Evolutionary conservation across 139 green algal genomes (phyloP).

Genomic region (Raphidocelis subcapitata): DNA sequence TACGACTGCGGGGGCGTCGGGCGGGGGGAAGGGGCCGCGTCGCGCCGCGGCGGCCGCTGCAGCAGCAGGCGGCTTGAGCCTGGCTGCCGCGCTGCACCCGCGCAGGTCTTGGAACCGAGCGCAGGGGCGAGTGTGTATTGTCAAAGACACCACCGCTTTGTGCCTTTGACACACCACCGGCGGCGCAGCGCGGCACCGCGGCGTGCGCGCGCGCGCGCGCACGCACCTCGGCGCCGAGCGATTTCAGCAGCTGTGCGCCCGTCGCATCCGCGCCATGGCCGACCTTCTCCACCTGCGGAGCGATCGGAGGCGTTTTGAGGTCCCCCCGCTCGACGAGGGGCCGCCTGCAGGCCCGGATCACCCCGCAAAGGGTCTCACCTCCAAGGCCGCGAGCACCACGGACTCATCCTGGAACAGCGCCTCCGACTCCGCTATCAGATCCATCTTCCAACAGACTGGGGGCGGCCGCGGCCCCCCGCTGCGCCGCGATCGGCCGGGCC

Average conservation of each 20-base stretch:
- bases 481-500: too few relatives aligned
- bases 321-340: not conserved
- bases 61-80: not conserved
- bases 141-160: too few relatives aligned
- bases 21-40: too few relatives aligned
- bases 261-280: constrained; percentile 30
- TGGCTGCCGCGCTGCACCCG: not conserved
- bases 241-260: constrained; percentile 40
- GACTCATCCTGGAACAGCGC: constrained; percentile 36
- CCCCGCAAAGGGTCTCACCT: constrained; percentile 3
- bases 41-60: not conserved
- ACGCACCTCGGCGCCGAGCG: constrained; percentile 35
- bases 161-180: too few relatives aligned
- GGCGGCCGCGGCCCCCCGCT: too few relatives aligned
- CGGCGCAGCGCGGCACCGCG: too few relatives aligned
- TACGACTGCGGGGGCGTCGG: too few relatives aligned
- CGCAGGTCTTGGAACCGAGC: not conserved
- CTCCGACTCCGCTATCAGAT: constrained; percentile 17
- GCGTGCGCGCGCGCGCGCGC: too few relatives aligned
- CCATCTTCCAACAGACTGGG: too few relatives aligned
- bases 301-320: not conserved
- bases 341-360: not conserved
- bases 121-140: not conserved
- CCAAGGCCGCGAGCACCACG: constrained; percentile 42
- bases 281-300: constrained; percentile 27